Evolutionary conservation across 371 early-diverging fungal genomes (phyloP), one percentile per base, ranked within the genome.

Genomic region (Dinochytrium kinnereticum): DNA sequence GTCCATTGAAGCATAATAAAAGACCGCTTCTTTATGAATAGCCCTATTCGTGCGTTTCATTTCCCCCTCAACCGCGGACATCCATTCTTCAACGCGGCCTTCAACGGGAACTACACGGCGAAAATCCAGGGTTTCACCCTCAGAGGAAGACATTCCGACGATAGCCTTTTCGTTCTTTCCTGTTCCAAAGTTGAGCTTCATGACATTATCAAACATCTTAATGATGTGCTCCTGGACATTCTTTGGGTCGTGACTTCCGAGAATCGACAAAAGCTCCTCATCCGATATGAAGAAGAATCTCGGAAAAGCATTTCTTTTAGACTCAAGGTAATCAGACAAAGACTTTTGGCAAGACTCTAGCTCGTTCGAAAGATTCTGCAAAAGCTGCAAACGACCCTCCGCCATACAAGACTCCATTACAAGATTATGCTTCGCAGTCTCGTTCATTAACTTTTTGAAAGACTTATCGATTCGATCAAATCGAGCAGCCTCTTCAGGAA

Each of bases 261-360:
- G 71, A 74, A 89, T 88, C 17, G 86, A 84, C 24, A 89, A 78
- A 64, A 89, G 78, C 76, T 88, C 89, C 73, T 88, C 88, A 70
- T 89, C 89, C 1, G 86, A 86, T 51, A 89, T 86, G 78, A 89
- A 89, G 61, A 86, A 89, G 76, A 89, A 89, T 37, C 89, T 68
- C 24, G 88, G 86, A 64, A 88, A 89, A 0, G 86, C 84, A 69
- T 86, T 86, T 55, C 89, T 73, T 71, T 89, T 86, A 30, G 82
- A 82, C 64, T 87, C 84, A n/a, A 89, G 72, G 59, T 87, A 89
- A 66, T 89, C 88, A 3, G 85, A 83, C 13, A 89, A 77, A 13
- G 84, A 82, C 69, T 88, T 88, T 76, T 89, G 88, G 59, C 87
- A 86, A 1, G 82, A 80, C 70, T 86, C 86, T 28, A 89, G 77